Conservation (phyloP, 495 filamentous ascomycete species). For the Talaromyces proteolyticus region DNA sequence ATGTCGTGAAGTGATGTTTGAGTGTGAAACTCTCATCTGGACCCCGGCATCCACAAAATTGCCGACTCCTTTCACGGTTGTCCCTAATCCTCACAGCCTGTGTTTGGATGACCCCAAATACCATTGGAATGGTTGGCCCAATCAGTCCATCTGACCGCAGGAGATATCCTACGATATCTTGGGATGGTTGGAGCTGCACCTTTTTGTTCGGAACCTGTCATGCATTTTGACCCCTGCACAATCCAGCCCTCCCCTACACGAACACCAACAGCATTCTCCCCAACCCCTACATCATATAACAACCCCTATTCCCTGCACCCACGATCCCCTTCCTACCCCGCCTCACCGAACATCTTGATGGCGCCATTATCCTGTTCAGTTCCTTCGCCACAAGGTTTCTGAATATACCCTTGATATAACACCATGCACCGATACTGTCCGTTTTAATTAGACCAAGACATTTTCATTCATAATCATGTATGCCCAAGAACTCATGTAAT, state of each 20-base stretch:
- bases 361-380: conserved; percentile 11
- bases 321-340: conserved; percentile 2
- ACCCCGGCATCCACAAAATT: background rate
- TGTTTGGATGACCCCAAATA: background rate
- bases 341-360: conserved; percentile 9
- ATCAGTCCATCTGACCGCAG: too few relatives aligned
- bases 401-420: background rate
- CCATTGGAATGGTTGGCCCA: background rate
- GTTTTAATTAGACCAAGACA: conserved; percentile 43
- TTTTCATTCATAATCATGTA: conserved; percentile 38
- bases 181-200: too few relatives aligned
- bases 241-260: background rate
- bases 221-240: background rate
- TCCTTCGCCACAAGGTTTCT: conserved; percentile 7
- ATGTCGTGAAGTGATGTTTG: conserved; percentile 25
- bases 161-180: too few relatives aligned
- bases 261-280: background rate
- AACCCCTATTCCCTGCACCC: background rate
- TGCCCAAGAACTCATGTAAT: conserved; percentile 46
- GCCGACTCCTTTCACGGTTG: background rate
- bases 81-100: background rate
- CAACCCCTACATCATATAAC: background rate
- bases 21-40: background rate
- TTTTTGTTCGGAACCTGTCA: background rate
- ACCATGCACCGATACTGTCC: conserved; percentile 15